Evolutionary conservation across 352 stramenopile species (phyloP), one percentile per base, ranked within the genome.

Genomic region (Peronosclerospora sorghi): DNA sequence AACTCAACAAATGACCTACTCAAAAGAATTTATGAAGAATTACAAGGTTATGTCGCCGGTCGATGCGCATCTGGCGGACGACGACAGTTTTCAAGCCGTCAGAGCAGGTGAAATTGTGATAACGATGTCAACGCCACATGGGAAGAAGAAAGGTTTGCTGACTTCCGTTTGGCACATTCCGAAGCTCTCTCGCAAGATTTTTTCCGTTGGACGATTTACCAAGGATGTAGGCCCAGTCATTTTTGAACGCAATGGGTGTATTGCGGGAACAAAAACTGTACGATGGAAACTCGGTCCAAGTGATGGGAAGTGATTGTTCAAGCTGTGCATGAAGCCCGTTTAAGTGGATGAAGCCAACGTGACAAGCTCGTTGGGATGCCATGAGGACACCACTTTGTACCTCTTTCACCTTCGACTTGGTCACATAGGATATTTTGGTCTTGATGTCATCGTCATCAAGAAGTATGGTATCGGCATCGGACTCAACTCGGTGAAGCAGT

Each of bases 1-100:
- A 8, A 52, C 45, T 20, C 34, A 52, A 24, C 35, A 52, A 24
- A 46, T 46, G 21, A 30, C 45, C 21, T 29, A 46, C n/a, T 45
- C 45, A 6, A 15, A 6, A 13, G 10, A 35, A 14, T 10, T 10
- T 15, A 35, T 35, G 13, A 35, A 35, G 28, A n/a, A n/a, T n/a
- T n/a, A n/a, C n/a, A n/a, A n/a, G n/a, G n/a, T n/a, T n/a, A n/a
- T n/a, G n/a, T n/a, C 29, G 29, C 29, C 8, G 5, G 29, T 35
- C 9, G 29, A 14, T 5, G 8, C 15, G 29, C 10, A 13, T 35
- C 8, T 35, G 4, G 29, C 8, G 15, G 13, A 35, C 13, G 29
- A 35, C 13, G 13, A 13, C 5, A 35, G 13, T 6, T 8, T 14
- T 4, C 29, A 14, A 13, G 29, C 29, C 6, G 15, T 35, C 8